These are phyloP conservation scores for Penicillium paradoxum DNA, from an alignment of 495 filamentous ascomycete species.

Conservation along the genomic window DNA sequence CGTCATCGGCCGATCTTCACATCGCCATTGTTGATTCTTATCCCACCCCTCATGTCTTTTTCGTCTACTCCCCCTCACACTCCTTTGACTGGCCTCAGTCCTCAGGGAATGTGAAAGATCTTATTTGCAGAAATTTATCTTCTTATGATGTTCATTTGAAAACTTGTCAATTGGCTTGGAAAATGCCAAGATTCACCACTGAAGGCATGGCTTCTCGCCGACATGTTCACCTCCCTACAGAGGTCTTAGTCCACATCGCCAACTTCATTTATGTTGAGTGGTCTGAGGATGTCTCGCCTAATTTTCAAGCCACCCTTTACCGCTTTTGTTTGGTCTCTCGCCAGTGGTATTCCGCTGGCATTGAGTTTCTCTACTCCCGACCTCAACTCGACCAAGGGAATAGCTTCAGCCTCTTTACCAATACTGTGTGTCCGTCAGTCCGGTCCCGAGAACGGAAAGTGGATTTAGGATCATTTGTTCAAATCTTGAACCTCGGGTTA, in stretches of 20 bases:
- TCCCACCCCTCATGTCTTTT: not conserved
- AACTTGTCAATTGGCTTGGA: not conserved
- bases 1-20: not conserved
- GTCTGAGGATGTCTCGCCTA: not conserved
- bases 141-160: not conserved
- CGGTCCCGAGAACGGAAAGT: constrained; percentile 43
- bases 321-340: constrained; percentile 54
- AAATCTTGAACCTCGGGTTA: constrained; percentile 50
- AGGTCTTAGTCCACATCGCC: constrained; percentile 50
- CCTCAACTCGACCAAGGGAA: constrained; percentile 45
- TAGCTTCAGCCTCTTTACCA: constrained; percentile 55
- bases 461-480: constrained; percentile 53
- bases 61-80: not conserved
- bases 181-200: not conserved
- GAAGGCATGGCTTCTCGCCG: not conserved
- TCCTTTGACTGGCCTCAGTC: not conserved
- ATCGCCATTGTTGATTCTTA: not conserved
- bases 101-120: not conserved
- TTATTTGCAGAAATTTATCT: not conserved
- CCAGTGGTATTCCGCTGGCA: constrained; percentile 59
- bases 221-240: constrained; percentile 36
- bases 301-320: constrained; percentile 40
- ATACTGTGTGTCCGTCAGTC: constrained; percentile 58
- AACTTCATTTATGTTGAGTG: constrained; percentile 17
- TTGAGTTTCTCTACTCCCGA: constrained; percentile 51